Evolutionary conservation across 2,329 filamentous ascomycete species (phyloP), one percentile per base, ranked within the genome.

Genomic region (Domatiomyces catenatus): DNA sequence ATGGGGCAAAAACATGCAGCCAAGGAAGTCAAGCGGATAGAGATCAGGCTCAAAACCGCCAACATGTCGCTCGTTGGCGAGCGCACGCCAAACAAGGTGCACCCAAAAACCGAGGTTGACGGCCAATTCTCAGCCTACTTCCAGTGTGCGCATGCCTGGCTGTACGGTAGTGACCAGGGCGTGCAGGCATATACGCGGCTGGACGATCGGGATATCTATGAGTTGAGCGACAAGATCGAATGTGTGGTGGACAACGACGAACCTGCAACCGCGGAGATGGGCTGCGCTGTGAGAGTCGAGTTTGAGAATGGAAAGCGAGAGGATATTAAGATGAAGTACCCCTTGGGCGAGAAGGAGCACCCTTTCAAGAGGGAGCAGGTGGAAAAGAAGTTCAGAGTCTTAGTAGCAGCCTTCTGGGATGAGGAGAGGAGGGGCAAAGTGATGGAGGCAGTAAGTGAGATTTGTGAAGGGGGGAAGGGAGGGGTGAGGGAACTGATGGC

Each of bases 121-220:
- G 64, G 60, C 2, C 64, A 66, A 46, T 65, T 65, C 51, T 61
- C 57, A 10, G 60, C 58, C 1, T 66, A 64, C 48, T 67, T 61
- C 48, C 64, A 66, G 48, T 58, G 62, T 2, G 63, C 64, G 8
- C 51, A 56, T 32, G 50, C 50, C 8, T 58, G 54, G 45, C 48
- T 59, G 43, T 58, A 54, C 42, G 56, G 56, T 5, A 52, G 50
- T 5, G 51, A 51, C 20, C 45, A 47, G 28, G 45, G 45, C 24
- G 45, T 47, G 20, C 22, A 24, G 17, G 45, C 51, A 8, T 52
- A 52, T 24, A 48, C 47, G 10, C n/a, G 56, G 20, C 48, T 59
- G 15, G 10, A 24, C 6, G 53, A 59, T 43, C 7, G 20, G 22
- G 48, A 53, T 39, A 52, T 59, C 8, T 45, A 50, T 2, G 47